Conservation (phyloP, 2,329 filamentous ascomycete genomes). For the Fusarium mundagurra region DNA sequence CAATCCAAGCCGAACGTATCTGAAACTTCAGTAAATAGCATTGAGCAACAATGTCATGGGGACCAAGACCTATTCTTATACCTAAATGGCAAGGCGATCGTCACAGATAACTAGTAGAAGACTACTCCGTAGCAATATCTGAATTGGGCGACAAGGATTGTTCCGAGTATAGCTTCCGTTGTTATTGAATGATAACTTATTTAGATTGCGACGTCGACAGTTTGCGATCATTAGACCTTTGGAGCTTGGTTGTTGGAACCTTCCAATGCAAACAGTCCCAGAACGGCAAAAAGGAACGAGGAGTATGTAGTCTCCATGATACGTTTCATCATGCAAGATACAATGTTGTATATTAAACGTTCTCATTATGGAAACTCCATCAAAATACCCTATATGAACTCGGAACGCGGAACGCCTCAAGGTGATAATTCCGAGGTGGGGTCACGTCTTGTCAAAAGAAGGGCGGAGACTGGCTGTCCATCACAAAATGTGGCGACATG, state of each 20-base stretch:
- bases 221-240: not conserved
- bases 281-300: not conserved
- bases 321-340: not conserved
- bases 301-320: fast-evolving
- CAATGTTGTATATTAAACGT: not conserved
- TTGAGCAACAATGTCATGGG: not conserved
- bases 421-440: not conserved
- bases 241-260: fast-evolving
- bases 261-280: too few relatives aligned
- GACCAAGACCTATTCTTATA: not conserved
- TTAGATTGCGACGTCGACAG: fast-evolving
- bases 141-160: fast-evolving
- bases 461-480: not conserved
- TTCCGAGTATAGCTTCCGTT: fast-evolving
- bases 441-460: not conserved
- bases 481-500: not conserved
- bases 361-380: too few relatives aligned
- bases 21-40: not conserved
- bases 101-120: not conserved
- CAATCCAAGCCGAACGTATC: too few relatives aligned
- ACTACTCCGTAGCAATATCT: not conserved
- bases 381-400: not conserved
- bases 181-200: fast-evolving
- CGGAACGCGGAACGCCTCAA: not conserved
- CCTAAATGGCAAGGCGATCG: fast-evolving